Percentiles rank a stretch among this genome's conserved stretches.
These are phyloP conservation scores for Backusella tuberculispora DNA, from an alignment of 192 early-diverging fungal genomes.

Conservation along the genomic window DNA sequence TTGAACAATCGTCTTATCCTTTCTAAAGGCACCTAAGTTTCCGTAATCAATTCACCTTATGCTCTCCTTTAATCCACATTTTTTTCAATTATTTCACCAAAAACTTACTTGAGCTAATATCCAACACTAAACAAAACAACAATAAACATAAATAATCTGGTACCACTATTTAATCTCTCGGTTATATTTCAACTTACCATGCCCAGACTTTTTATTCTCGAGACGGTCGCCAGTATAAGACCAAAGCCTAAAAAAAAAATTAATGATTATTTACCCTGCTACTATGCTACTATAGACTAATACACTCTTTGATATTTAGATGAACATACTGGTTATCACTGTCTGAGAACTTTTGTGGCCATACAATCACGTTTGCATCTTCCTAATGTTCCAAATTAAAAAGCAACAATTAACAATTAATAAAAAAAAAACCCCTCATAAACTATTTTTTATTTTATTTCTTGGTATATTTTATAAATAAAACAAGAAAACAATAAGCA, in stretches of 20 bases:
- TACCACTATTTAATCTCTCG: no score
- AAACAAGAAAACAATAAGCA: no score
- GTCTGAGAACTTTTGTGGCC: constrained; percentile 47
- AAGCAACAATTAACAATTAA: background rate
- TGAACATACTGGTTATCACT: constrained; percentile 44
- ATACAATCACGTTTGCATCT: constrained; percentile 39
- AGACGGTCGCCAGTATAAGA: constrained; percentile 32
- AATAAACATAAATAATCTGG: background rate
- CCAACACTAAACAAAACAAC: constrained; percentile 26
- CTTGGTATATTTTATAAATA: no score
- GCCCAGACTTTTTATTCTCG: constrained; percentile 42
- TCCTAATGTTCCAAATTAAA: constrained; percentile 16
- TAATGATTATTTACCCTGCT: background rate
- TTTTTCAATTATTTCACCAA: background rate
- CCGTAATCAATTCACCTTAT: background rate
- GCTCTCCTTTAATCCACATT: no score
- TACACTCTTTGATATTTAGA: background rate
- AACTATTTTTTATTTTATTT: background rate
- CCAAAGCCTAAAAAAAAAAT: constrained; percentile 33
- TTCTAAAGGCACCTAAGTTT: constrained; percentile 36
- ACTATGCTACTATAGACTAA: background rate
- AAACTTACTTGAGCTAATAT: constrained; percentile 35
- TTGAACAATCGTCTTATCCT: constrained; percentile 40
- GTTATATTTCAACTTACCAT: constrained; percentile 28
- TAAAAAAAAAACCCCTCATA: background rate